Percentiles rank a stretch among this genome's conserved stretches.
Evolutionary conservation across 2,329 filamentous ascomycete species (phyloP).

Genomic region (Eurotiales sp.): DNA sequence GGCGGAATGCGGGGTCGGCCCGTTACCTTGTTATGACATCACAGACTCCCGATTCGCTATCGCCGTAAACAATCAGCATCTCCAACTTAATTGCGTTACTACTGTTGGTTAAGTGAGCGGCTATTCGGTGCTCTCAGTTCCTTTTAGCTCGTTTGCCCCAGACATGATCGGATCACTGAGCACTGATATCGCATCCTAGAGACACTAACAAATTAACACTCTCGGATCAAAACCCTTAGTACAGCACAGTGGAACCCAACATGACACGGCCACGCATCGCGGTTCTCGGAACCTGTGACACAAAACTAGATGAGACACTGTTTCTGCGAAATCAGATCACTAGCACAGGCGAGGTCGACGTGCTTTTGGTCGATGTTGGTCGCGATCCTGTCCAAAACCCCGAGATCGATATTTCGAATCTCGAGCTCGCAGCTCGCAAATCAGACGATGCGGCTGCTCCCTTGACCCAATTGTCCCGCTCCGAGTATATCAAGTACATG

Average conservation of each 20-base stretch:
- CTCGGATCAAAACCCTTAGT: not conserved
- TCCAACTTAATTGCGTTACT: no score
- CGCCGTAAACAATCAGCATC: no score
- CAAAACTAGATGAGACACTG: conserved; percentile 58
- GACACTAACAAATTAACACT: no score
- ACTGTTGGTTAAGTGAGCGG: no score
- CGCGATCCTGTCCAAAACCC: conserved; percentile 40
- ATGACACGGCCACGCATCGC: conserved; percentile 35
- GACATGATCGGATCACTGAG: no score
- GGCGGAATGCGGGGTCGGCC: conserved; percentile 6
- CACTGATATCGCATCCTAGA: no score
- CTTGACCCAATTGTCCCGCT: conserved; percentile 44
- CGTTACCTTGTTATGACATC: not conserved
- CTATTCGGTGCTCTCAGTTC: no score
- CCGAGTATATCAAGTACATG: conserved; percentile 57
- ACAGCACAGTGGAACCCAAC: not conserved
- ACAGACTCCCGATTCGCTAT: no score
- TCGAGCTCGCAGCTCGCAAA: conserved; percentile 36
- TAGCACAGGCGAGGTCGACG: conserved; percentile 25
- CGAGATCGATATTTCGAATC: conserved; percentile 47
- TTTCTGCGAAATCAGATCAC: conserved; percentile 51
- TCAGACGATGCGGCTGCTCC: conserved; percentile 22
- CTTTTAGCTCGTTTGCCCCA: no score
- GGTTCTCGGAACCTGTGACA: conserved; percentile 62
- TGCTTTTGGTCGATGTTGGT: conserved; percentile 57